These are phyloP conservation scores for Fragosphaeria purpurea DNA, from an alignment of 2,329 filamentous ascomycete species.

Conservation along the genomic window DNA sequence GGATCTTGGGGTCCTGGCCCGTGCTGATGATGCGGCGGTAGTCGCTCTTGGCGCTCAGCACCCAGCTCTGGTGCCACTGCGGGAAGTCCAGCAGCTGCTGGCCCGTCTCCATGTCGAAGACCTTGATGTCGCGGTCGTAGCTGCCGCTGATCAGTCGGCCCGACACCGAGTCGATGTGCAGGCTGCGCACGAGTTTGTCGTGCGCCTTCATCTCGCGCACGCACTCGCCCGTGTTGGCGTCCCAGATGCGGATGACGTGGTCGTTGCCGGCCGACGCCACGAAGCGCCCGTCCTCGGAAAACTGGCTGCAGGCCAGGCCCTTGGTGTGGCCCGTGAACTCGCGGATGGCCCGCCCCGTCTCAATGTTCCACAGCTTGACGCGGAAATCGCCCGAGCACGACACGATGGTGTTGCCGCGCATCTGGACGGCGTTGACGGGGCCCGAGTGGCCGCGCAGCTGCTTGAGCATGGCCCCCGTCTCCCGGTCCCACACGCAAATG, in stretches of 20 bases:
- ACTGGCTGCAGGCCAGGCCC: slow-evolving; percentile 90
- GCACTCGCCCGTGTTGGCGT: slow-evolving; percentile 80
- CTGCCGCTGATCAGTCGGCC: slow-evolving; percentile 81
- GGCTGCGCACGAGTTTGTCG: slow-evolving; percentile 71
- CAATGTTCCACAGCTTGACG: slow-evolving; percentile 92
- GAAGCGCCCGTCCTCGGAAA: slow-evolving; percentile 87
- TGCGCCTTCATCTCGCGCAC: slow-evolving; percentile 75
- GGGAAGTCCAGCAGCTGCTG: slow-evolving; percentile 72
- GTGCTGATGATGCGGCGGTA: slow-evolving; percentile 91
- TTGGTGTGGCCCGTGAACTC: slow-evolving; percentile 87
- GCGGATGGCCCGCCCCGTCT: slow-evolving; percentile 77
- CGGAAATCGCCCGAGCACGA: slow-evolving; percentile 89
- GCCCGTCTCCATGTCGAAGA: slow-evolving; percentile 79
- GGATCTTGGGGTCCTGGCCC: slow-evolving; percentile 82
- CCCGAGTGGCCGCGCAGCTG: slow-evolving; percentile 78
- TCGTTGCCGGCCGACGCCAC: slow-evolving; percentile 94
- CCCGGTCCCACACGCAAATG: slow-evolving; percentile 89
- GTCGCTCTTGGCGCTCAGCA: slow-evolving; percentile 89
- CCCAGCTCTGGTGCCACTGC: slow-evolving; percentile 96
- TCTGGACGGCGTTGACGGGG: slow-evolving; percentile 91
- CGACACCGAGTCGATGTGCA: slow-evolving; percentile 83
- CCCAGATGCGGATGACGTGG: slow-evolving; percentile 90
- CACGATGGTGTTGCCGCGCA: slow-evolving; percentile 85
- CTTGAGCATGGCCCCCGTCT: slow-evolving; percentile 64
- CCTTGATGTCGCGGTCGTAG: slow-evolving; percentile 92